Conservation (phyloP, 768 basidiomycete species). For the Serendipita sp. region DNA sequence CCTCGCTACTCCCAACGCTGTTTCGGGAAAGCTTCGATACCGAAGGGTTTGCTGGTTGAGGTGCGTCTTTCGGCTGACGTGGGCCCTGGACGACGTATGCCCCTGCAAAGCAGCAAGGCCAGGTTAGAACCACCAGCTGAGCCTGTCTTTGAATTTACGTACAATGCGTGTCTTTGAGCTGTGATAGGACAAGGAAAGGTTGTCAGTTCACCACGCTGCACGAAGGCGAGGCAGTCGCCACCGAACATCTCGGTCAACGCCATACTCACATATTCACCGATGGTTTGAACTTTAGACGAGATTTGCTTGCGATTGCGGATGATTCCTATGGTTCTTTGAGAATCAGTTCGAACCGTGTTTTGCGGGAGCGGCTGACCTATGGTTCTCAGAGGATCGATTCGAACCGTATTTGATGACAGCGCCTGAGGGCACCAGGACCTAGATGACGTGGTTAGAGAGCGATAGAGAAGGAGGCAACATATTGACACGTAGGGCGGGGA, state of each 20-base stretch:
- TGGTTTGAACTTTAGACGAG: constrained; percentile 4
- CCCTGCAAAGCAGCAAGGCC: not conserved
- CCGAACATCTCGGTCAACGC: not conserved
- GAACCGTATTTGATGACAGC: no score
- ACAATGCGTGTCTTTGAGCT: constrained; percentile 5
- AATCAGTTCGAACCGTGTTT: not conserved
- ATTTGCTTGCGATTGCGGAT: constrained; percentile 6
- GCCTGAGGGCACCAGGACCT: no score
- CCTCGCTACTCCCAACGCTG: not conserved
- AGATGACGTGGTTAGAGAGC: no score
- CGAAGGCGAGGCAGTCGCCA: not conserved
- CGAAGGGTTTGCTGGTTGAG: not conserved
- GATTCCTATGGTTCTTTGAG: not conserved
- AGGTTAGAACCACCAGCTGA: not conserved
- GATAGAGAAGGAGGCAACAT: no score
- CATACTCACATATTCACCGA: constrained; percentile 6
- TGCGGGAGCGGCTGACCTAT: not conserved
- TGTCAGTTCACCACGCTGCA: constrained; percentile 1
- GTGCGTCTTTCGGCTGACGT: not conserved
- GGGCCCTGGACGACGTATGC: constrained; percentile 1
- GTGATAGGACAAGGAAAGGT: not conserved
- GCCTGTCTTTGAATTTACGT: not conserved
- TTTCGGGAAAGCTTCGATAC: not conserved
- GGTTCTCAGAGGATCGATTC: no score
- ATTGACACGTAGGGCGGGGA: no score